Evolutionary conservation across 2,329 filamentous ascomycete species (phyloP).

Genomic region (Xylaria sp.): DNA sequence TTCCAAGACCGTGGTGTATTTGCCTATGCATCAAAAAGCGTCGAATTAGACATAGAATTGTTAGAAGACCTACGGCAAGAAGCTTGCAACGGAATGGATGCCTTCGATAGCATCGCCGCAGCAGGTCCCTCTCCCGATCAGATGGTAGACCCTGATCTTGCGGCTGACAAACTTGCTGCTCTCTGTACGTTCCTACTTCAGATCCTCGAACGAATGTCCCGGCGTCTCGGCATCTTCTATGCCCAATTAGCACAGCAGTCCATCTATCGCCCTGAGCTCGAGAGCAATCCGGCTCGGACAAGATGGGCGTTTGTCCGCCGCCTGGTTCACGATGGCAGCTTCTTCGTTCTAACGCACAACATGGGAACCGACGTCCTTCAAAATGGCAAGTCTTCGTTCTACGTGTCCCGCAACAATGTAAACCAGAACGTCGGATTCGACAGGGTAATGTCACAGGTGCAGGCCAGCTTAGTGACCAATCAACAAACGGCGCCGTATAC

Average conservation of each 20-base stretch:
- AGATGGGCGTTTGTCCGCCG: conserved; percentile 62
- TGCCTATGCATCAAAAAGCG: conserved; percentile 59
- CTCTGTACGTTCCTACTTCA: conserved; percentile 61
- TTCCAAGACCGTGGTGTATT: conserved; percentile 64
- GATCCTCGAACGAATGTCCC: conserved; percentile 63
- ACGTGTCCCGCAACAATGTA: conserved; percentile 43
- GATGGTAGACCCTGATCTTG: conserved; percentile 50
- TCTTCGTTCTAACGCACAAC: conserved; percentile 60
- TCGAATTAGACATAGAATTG: conserved; percentile 62
- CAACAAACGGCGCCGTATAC: conserved; percentile 35
- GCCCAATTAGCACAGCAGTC: conserved; percentile 60
- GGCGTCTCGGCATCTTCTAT: conserved; percentile 63
- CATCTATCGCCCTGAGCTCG: conserved; percentile 62
- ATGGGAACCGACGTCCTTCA: conserved; percentile 45
- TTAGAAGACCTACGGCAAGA: conserved; percentile 64
- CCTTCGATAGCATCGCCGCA: conserved; percentile 56
- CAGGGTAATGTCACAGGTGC: conserved; percentile 56
- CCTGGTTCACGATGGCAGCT: conserved; percentile 60
- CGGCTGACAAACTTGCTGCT: conserved; percentile 40
- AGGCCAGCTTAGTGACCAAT: conserved; percentile 48
- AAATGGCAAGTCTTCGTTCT: conserved; percentile 41
- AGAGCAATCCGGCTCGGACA: conserved; percentile 62
- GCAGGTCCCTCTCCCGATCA: conserved; percentile 18
- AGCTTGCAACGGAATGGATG: conserved; percentile 65
- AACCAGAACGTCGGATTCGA: conserved; percentile 57